Base-by-base conservation (phyloP, 352 stramenopile genomes). In the Phytophthora macrochlamydospora region DNA sequence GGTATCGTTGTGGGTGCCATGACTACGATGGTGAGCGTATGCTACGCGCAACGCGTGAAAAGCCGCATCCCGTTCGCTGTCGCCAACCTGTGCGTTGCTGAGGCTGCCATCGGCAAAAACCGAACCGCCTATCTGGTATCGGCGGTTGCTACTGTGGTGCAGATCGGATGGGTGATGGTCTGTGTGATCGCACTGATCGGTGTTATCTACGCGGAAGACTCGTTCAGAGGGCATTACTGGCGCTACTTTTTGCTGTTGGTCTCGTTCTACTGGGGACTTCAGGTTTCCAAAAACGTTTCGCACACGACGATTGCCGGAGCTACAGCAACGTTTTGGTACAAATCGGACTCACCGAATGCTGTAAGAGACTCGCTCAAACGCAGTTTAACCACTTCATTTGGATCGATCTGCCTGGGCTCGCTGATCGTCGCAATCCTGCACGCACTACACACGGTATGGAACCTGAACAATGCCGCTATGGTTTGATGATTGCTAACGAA, bases 311-410 rank as follows among this genome's bases (percentile, higher is more conserved):
- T 97, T 7, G 86, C 91, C 14, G 94, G 93, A 31, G 96, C 89
- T 1, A 86, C 98, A n/a, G 93, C 86, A 31, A 95, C 90, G 6
- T 98, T 97, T 77, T 99, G 94, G 94, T 98, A 96, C 78, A 80
- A 79, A 56, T 60, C 85, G n/a, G 82, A 98, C 46, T 91, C 92
- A 33, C 66, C 71, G 3, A 83, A 75, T 24, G 82, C 90, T 1
- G 91, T 95, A 2, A 81, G 71, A 42, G 79, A 87, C 48, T 90
- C 83, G 2, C 73, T 98, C 28, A 73, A 80, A 46, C 85, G 91
- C 31, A 77, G 79, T 29, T 87, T 78, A 38, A 98, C 92, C 7
- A 97, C 88, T 13, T 95, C 92, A 49, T 95, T 98, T 55, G 94
- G 95, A 40, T 97, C 87, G 37, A 98, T 98, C 58, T 98, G 92